These are phyloP conservation scores for Platismatia glauca DNA, from an alignment of 495 filamentous ascomycete genomes.

Conservation along the genomic window DNA sequence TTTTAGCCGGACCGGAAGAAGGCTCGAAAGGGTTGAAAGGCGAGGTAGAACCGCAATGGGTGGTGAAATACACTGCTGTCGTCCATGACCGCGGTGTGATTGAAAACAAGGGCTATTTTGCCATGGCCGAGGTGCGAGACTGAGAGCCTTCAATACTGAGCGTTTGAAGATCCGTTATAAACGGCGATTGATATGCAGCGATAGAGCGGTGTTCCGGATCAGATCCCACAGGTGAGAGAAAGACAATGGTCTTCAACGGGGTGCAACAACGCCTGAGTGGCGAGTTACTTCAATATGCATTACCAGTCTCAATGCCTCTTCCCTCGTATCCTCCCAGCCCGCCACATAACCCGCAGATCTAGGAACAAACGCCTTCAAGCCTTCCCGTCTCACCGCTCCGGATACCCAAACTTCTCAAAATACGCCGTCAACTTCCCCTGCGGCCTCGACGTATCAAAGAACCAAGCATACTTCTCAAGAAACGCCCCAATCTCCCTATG, in stretches of 20 bases:
- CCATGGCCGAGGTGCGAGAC: constrained; percentile 57
- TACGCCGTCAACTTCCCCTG: constrained; percentile 36
- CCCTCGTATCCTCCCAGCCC: neutral
- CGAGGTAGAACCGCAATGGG: constrained; percentile 81
- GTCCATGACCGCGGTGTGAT: constrained; percentile 92
- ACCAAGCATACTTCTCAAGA: constrained; percentile 32
- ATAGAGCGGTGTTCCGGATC: neutral
- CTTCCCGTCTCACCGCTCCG: neutral
- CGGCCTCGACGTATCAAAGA: constrained; percentile 27
- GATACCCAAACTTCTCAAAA: constrained; percentile 24
- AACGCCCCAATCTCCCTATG: constrained; percentile 27
- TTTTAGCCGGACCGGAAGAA: constrained; percentile 46
- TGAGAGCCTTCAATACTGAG: neutral
- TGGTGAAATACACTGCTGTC: constrained; percentile 97
- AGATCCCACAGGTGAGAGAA: too few relatives aligned
- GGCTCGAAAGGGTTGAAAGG: constrained; percentile 52
- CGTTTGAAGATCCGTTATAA: neutral
- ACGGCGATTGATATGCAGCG: constrained; percentile 1
- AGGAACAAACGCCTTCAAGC: neutral
- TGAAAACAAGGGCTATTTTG: constrained; percentile 97
- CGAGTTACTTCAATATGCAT: neutral
- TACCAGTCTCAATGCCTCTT: neutral
- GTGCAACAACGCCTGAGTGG: too few relatives aligned
- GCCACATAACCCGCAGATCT: neutral
- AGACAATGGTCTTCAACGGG: too few relatives aligned